Percentiles rank a stretch among this genome's conserved stretches.
Conservation (phyloP, 2,329 filamentous ascomycete genomes). For the Stagonosporopsis rhizophila region DNA sequence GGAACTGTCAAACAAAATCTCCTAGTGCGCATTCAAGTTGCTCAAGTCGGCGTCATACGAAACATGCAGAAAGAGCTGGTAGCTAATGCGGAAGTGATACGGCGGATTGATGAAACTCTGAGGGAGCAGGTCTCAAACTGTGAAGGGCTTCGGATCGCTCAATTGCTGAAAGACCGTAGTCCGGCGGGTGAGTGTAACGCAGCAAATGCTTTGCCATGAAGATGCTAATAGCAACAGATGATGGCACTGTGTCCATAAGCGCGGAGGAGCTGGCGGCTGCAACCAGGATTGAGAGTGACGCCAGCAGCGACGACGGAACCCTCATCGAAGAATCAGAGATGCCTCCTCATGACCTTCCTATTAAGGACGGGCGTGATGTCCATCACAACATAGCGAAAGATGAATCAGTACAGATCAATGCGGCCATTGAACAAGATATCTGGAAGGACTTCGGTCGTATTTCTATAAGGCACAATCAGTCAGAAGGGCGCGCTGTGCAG, state of each 20-base stretch:
- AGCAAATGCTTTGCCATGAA: conserved; percentile 22
- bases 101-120: conserved; percentile 20
- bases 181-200: conserved; percentile 17
- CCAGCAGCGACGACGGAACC: conserved; percentile 18
- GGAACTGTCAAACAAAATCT: conserved; percentile 23
- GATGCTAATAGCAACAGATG: conserved; percentile 59
- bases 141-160: conserved; percentile 23
- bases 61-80: conserved; percentile 18
- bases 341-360: conserved; percentile 4
- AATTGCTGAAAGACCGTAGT: conserved; percentile 18
- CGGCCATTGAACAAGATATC: conserved; percentile 21
- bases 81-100: conserved; percentile 22
- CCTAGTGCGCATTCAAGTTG: conserved; percentile 24
- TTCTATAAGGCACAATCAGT: conserved; percentile 22
- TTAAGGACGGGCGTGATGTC: conserved; percentile 24
- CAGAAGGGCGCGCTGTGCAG: conserved; percentile 17
- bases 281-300: conserved; percentile 5
- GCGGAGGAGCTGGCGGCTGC: conserved; percentile 16
- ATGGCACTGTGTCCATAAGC: conserved; percentile 42
- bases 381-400: conserved; percentile 19
- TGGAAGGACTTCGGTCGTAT: conserved; percentile 23
- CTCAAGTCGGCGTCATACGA: conserved; percentile 27
- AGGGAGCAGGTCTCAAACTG: conserved; percentile 1
- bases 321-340: conserved; percentile 22
- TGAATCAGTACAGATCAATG: conserved; percentile 27